Percentiles rank a stretch among this genome's conserved stretches.
phyloP scores from a whole-genome alignment of 768 basidiomycete genomes.

The Pleurotus cornucopiae region DNA sequence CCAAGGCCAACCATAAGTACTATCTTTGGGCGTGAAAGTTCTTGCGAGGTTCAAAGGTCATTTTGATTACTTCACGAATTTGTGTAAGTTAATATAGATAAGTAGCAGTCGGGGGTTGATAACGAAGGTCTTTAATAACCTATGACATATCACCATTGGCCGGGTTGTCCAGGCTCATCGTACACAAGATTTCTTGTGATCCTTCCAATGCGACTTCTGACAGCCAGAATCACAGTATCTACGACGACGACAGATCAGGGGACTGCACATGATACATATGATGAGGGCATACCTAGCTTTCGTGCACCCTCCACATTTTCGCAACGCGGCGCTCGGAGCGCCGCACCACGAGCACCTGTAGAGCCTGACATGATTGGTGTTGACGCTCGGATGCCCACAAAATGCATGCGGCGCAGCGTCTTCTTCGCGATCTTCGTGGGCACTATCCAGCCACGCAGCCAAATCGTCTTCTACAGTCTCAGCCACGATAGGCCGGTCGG shows the following conservation, averaged over 20 bases:
- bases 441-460: constrained; percentile 50
- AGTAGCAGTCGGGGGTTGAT: no score
- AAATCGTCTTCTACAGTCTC: constrained; percentile 54
- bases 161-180: no score
- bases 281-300: constrained; percentile 18
- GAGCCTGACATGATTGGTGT: constrained; percentile 43
- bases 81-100: no score
- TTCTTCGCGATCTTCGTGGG: constrained; percentile 33
- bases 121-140: no score
- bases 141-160: no score
- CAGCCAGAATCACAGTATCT: constrained; percentile 44
- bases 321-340: constrained; percentile 55
- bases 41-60: no score
- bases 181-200: constrained; percentile 31
- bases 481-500: constrained; percentile 21
- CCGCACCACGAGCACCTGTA: constrained; percentile 64
- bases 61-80: no score
- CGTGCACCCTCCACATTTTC: constrained; percentile 39
- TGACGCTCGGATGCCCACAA: constrained; percentile 40
- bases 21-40: no score
- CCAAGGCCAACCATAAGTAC: no score
- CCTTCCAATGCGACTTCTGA: constrained; percentile 33
- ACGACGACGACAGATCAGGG: background rate
- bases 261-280: background rate
- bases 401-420: constrained; percentile 20